These are phyloP conservation scores for Talaromyces sp. DNA, from an alignment of 2,329 filamentous ascomycete species.

Conservation along the genomic window DNA sequence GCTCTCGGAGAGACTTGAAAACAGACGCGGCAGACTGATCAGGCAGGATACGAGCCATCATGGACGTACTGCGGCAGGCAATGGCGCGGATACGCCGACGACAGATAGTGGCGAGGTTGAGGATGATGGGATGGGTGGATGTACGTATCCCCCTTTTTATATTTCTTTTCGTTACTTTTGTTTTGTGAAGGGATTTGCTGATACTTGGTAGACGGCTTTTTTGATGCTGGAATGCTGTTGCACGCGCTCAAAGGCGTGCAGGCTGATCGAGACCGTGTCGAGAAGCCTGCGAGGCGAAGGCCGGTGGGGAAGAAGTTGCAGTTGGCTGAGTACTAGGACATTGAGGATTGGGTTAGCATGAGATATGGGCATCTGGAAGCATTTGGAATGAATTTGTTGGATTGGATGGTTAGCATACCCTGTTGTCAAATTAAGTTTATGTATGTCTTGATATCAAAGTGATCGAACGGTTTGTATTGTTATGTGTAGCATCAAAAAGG, in stretches of 20 bases:
- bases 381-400: neutral
- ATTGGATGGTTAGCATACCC: neutral
- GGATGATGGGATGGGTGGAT: constrained; percentile 87
- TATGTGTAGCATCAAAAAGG: neutral
- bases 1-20: constrained; percentile 36
- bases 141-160: constrained; percentile 56
- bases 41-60: constrained; percentile 45
- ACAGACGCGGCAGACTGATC: constrained; percentile 70
- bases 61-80: constrained; percentile 17
- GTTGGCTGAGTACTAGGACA: constrained; percentile 40
- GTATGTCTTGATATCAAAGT: neutral
- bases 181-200: neutral
- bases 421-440: neutral
- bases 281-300: constrained; percentile 33
- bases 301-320: constrained; percentile 46
- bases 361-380: neutral
- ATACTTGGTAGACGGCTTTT: constrained; percentile 73
- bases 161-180: neutral
- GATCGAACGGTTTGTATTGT: neutral
- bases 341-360: neutral
- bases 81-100: constrained; percentile 55
- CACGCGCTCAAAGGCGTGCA: constrained; percentile 69
- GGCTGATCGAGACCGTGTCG: constrained; percentile 29
- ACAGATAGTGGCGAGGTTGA: constrained; percentile 68
- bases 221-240: constrained; percentile 90